phyloP scores from a whole-genome alignment of 2,329 filamentous ascomycete species.

The Nothophaeocryptopus gaeumannii region DNA sequence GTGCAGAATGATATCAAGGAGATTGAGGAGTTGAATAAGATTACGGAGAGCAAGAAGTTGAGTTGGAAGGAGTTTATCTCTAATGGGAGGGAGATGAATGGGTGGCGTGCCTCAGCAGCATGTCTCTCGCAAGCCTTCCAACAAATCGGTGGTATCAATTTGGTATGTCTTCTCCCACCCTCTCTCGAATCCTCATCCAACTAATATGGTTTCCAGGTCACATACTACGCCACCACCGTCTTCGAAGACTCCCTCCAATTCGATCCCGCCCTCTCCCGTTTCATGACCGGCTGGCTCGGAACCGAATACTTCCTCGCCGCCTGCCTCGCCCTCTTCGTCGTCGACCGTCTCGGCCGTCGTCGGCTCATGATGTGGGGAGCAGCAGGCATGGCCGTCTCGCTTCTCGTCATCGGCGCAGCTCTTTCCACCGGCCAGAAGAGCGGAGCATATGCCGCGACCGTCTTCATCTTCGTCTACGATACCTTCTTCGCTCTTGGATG shows the following conservation, averaged over 20 bases:
- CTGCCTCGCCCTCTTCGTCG: constrained; percentile 55
- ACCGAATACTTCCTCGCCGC: constrained; percentile 29
- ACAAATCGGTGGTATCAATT: constrained; percentile 36
- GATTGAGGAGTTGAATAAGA: constrained; percentile 14
- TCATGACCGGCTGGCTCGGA: constrained; percentile 24
- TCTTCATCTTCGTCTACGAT: constrained; percentile 27
- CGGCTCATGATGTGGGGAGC: constrained; percentile 35
- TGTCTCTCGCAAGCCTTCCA: constrained; percentile 47
- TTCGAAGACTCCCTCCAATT: constrained; percentile 54
- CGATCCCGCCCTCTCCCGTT: constrained; percentile 22
- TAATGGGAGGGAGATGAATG: constrained; percentile 16
- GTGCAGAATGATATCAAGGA: constrained; percentile 54
- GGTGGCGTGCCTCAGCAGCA: constrained; percentile 32
- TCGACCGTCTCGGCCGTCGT: constrained; percentile 58
- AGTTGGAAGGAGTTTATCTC: constrained; percentile 16
- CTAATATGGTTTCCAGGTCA: constrained; percentile 28
- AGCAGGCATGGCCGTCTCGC: constrained; percentile 27
- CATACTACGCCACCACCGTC: constrained; percentile 47
- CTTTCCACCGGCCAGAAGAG: constrained; percentile 10
- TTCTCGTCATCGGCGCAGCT: constrained; percentile 23
- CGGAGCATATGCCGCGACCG: constrained; percentile 29
- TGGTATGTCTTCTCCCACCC: not conserved
- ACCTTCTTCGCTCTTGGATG: constrained; percentile 30
- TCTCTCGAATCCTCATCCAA: not conserved
- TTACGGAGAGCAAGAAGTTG: constrained; percentile 5